Base-by-base conservation (phyloP, 495 filamentous ascomycete species). In the Gamarada debralockiae region DNA sequence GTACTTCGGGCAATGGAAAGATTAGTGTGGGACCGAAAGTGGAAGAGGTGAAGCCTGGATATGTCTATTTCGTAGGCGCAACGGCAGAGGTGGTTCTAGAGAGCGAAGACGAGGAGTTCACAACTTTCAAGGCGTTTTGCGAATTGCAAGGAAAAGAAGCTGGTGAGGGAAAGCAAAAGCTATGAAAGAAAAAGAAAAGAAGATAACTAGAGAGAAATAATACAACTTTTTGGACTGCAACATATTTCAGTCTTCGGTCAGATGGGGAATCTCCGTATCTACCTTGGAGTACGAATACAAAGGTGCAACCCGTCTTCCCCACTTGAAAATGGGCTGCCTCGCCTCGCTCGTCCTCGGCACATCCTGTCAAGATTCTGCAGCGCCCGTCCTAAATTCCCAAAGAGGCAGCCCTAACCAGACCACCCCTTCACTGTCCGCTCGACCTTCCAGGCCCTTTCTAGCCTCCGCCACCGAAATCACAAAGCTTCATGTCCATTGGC, bases 81-180 rank as follows among this genome's bases (percentile, higher is more conserved):
- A 90, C 87, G 7, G 95, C 95, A 0, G 87, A 95, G 69, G 80
- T 86, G 37, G 74, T 89, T 1, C 65, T 97, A 39, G 86, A 96
- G 67, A 73, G 52, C 72, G 78, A 61, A 3, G 79, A 76, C 14
- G 81, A 85, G 57, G 75, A 78, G 15, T 87, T 97, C 59, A 85
- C 86, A 21, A 91, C 87, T 0, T 99, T 92, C 73, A 96, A 92
- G 72, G 95, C 95, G 2, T 99, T 96, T 64, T 96, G 90, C 62
- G 91, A 97, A 71, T 69, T 96, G 56, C 76, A 81, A 15, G 82
- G 73, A 43, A 76, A 65, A 38, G 62, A 65, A 29, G 56, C 59
- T 34, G 55, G 14, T 3, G 51, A 47, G n/a, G 50, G 47, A 5
- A 57, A 52, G 21, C 45, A 57, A 48, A 61, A 61, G 47, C 49